Base-by-base conservation (phyloP, 495 filamentous ascomycete genomes). In the Penicillium nucicola region DNA sequence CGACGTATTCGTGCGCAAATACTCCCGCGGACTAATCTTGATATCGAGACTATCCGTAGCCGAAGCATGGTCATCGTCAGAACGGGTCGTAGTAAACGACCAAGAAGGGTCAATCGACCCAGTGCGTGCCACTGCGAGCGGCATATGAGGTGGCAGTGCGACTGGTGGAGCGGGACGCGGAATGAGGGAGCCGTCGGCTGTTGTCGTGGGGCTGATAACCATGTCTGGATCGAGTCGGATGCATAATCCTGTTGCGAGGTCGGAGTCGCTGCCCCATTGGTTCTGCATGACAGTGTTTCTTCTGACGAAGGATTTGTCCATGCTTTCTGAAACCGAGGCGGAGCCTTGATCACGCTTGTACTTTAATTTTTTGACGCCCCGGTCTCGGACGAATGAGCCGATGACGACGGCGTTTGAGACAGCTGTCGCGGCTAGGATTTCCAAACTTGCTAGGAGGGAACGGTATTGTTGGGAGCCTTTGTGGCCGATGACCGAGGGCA, bases 251-350 rank as follows among this genome's bases (percentile, higher is more conserved):
- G 81, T 73, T 1, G 86, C 88, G 4, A 95, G 74, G 59, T 92
- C 89, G 39, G 87, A 86, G 61, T 95, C 89, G 54, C 85, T 90
- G 6, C 88, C 89, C 89, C 89, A 92, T 52, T 84, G 78, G 40
- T 79, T 70, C 17, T 80, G 71, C n/a, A 77, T 78, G 45, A 78
- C 58, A 4, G 70, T 74, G 23, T 73, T 61, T 37, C 75, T 75
- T 19, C 82, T 75, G 5, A 78, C 44, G 22, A 74, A 76, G 36
- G 74, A 71, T 35, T 72, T 60, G 17, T 81, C 80, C 32, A 79
- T 60, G 56, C 72, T 80, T 52, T 81, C 75, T 46, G 62, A 76
- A 37, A 77, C 78, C 14, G 72, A 77, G 20, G 75, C 68, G 10
- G 75, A 80, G n/a, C 76, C 84, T 42, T 80, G 72, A 2, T 52